These are phyloP conservation scores for Ceratobasidium theobromae DNA, from an alignment of 1,284 basidiomycete species.

Conservation along the genomic window DNA sequence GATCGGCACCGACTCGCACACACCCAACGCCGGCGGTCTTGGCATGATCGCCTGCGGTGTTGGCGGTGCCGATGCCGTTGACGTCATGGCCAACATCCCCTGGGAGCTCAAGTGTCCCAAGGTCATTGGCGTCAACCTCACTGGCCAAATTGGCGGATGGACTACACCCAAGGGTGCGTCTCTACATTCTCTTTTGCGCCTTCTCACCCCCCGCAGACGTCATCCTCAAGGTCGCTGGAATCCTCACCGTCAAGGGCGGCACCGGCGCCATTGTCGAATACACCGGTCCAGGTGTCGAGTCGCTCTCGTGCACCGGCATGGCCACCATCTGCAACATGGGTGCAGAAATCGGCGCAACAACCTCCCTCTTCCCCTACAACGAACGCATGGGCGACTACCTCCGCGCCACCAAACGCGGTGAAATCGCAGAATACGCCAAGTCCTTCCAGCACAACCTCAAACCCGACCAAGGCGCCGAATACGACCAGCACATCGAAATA, in stretches of 20 bases:
- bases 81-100: slow-evolving; percentile 96
- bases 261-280: slow-evolving; percentile 98
- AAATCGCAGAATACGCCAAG: slow-evolving; percentile 89
- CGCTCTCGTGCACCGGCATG: slow-evolving; percentile 98
- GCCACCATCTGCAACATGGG: slow-evolving; percentile 99
- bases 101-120: slow-evolving; percentile 98
- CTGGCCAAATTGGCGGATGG: slow-evolving; percentile 88
- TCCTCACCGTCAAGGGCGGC: slow-evolving; percentile 96
- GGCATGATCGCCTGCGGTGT: slow-evolving; percentile 99
- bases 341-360: slow-evolving; percentile 99
- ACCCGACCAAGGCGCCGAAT: slow-evolving; percentile 88
- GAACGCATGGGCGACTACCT: slow-evolving; percentile 91
- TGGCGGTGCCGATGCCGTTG: slow-evolving; percentile 98
- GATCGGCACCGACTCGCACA: slow-evolving; percentile 87
- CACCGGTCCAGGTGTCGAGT: slow-evolving; percentile 90
- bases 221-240: slow-evolving; percentile 96
- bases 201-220: slow-evolving; percentile 61
- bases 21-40: slow-evolving; percentile 96
- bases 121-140: slow-evolving; percentile 88
- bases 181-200: slow-evolving; percentile 21
- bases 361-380: slow-evolving; percentile 99
- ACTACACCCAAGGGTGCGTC: slow-evolving; percentile 86
- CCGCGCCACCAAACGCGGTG: slow-evolving; percentile 86
- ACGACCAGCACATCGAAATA: slow-evolving; percentile 94
- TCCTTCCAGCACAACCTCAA: slow-evolving; percentile 90